Conservation (phyloP, 2,329 filamentous ascomycete species). For the Aspergillus japonicus region DNA sequence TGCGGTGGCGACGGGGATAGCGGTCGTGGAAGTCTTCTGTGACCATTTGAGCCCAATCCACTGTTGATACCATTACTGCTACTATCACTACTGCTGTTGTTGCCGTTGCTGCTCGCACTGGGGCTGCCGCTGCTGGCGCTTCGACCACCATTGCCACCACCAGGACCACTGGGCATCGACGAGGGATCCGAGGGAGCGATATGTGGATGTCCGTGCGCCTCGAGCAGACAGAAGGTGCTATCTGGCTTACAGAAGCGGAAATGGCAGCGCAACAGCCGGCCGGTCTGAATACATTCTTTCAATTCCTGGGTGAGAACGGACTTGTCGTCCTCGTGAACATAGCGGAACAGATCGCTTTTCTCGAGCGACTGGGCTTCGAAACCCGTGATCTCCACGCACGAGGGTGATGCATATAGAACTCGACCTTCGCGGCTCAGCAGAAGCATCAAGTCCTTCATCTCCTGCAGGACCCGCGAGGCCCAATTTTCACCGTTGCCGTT, state of each 20-base stretch:
- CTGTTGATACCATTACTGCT: not conserved
- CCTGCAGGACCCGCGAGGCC: constrained; percentile 85
- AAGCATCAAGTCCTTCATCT: constrained; percentile 83
- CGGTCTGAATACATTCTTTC: constrained; percentile 81
- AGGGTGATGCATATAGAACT: constrained; percentile 83
- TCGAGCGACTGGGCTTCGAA: constrained; percentile 69
- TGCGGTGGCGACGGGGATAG: not conserved
- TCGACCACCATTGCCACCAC: not conserved
- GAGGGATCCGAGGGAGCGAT: constrained; percentile 56
- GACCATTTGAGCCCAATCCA: not conserved
- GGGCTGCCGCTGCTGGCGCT: not conserved
- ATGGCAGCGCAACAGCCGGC: constrained; percentile 78
- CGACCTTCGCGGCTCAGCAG: constrained; percentile 82
- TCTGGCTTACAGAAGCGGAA: constrained; percentile 79
- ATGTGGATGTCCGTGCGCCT: constrained; percentile 90
- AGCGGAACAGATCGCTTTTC: constrained; percentile 74
- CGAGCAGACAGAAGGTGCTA: constrained; percentile 74
- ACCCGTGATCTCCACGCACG: constrained; percentile 70
- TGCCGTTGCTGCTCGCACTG: not conserved
- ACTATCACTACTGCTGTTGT: not conserved
- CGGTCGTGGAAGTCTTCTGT: not conserved
- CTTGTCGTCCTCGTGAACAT: constrained; percentile 82
- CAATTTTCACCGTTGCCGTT: constrained; percentile 46
- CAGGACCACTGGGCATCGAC: constrained; percentile 38
- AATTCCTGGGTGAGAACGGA: constrained; percentile 82